These are phyloP conservation scores for Pleurotus ostreatus DNA, from an alignment of 768 basidiomycete genomes.

Conservation along the genomic window DNA sequence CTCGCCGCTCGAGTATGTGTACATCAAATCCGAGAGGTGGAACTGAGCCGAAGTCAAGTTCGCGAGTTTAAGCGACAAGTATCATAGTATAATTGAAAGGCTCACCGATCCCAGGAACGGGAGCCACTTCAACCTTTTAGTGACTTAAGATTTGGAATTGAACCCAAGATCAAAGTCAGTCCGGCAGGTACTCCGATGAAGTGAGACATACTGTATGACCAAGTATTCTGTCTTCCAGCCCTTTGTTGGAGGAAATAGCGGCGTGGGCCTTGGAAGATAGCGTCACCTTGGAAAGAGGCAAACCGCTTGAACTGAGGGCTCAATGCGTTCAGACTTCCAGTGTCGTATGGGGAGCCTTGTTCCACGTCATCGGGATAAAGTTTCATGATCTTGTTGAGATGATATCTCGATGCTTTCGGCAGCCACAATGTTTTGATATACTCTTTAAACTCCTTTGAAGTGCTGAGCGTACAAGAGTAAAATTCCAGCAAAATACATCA, in stretches of 20 bases:
- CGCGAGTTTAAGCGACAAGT: not conserved
- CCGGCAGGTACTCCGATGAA: not conserved
- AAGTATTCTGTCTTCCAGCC: conserved; percentile 34
- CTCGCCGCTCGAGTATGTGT: conserved; percentile 23
- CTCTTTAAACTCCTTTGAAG: conserved; percentile 16
- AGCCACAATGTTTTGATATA: conserved; percentile 26
- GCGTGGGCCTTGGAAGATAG: conserved; percentile 48
- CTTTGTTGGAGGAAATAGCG: conserved; percentile 40
- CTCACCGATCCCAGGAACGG: conserved; percentile 30
- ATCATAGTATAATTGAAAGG: not conserved
- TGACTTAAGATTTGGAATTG: conserved; percentile 19
- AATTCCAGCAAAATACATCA: conserved; percentile 8
- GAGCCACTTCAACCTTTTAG: conserved; percentile 24
- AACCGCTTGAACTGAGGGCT: conserved; percentile 49
- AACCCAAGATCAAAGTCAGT: not conserved
- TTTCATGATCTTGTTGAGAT: conserved; percentile 24
- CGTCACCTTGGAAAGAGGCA: conserved; percentile 47
- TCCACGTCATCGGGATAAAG: conserved; percentile 36
- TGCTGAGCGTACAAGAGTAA: conserved; percentile 2
- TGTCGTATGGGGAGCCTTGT: conserved; percentile 51
- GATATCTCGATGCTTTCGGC: conserved; percentile 21
- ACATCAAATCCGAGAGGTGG: conserved; percentile 28
- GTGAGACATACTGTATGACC: conserved; percentile 25
- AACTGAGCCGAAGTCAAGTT: conserved; percentile 14
- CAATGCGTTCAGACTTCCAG: conserved; percentile 33